Base-by-base conservation (phyloP, 441 rosid species). In the Populus hybrid region DNA sequence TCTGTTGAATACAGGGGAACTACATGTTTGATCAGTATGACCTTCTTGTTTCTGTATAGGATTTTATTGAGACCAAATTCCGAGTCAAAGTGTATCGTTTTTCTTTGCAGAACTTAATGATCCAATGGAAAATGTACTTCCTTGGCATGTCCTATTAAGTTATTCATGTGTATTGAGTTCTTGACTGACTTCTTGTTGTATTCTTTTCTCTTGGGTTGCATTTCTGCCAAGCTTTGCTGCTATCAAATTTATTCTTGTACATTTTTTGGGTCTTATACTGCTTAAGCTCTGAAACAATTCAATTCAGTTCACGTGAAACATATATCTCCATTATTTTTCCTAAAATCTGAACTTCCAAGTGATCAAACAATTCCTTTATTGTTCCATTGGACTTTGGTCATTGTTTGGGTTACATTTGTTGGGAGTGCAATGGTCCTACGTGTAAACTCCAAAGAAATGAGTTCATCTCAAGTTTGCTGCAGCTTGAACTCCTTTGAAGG, bases 1-100 rank as follows among this genome's bases (percentile, higher is more conserved):
- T 79, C 72, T 67, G 34, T 70, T 82, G 80, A 74, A 71, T 83
- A 61, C 30, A 69, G 76, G 84, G 84, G 28, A 75, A 73, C 75
- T 65, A 24, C 75, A 75, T 40, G 81, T 79, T 61, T 73, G 79
- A 78, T 77, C 65, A 68, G 74, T 70, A 20, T 35, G 68, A 4
- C 69, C 75, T 61, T 74, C 57, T 24, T 72, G 38, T 38, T 71
- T 81, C 74, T 78, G 64, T 59, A 71, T 73, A 28, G 74, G 66
- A 72, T 78, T 72, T 71, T 75, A 67, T 2, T 67, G 80, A 76
- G 82, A 78, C 82, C 64, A 10, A 67, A 69, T 80, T 34, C 66
- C 35, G 14, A 50, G 84, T 76, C 79, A 80, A 85, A 81, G 40
- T 78, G 69, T 35, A 32, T 68, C 75, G 71, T 26, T 42, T 75